phyloP scores from a whole-genome alignment of 768 basidiomycete genomes.

The Pholiota microspora region DNA sequence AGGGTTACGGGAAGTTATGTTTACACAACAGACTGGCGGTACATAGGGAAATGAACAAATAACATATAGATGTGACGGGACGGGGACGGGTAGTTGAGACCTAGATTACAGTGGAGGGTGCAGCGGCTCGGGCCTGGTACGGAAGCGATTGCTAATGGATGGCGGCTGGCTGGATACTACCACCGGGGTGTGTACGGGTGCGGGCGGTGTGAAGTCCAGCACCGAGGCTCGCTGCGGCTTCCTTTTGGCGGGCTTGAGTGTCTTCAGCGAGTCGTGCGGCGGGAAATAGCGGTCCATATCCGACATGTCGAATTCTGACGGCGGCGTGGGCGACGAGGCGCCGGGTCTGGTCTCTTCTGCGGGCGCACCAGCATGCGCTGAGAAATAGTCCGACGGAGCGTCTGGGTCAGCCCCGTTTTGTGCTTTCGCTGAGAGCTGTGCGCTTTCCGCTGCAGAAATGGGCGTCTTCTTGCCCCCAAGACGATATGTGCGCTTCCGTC shows the following conservation, averaged over 20 bases:
- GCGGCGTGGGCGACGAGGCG: constrained; percentile 26
- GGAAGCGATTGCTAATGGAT: not conserved
- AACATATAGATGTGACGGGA: not conserved
- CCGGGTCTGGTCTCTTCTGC: not conserved
- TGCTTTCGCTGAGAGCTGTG: no score
- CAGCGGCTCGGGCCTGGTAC: not conserved
- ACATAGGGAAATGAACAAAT: not conserved
- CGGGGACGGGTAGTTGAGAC: no score
- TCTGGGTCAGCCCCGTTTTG: not conserved
- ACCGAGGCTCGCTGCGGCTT: not conserved
- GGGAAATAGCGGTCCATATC: constrained; percentile 77
- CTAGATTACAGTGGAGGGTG: not conserved
- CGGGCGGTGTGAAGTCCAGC: not conserved
- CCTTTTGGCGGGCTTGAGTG: not conserved
- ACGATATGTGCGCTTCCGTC: constrained; percentile 70
- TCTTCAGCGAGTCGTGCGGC: constrained; percentile 1
- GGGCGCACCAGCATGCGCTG: constrained; percentile 1
- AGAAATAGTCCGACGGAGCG: not conserved
- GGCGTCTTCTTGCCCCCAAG: constrained; percentile 42
- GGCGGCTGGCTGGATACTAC: not conserved
- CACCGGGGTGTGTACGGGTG: not conserved
- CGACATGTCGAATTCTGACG: constrained; percentile 54
- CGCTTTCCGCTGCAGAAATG: constrained; percentile 13
- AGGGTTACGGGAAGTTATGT: not conserved
- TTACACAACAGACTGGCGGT: not conserved